Evolutionary conservation across 441 rosid genomes (phyloP).

Genomic region (Hura crepitans): DNA sequence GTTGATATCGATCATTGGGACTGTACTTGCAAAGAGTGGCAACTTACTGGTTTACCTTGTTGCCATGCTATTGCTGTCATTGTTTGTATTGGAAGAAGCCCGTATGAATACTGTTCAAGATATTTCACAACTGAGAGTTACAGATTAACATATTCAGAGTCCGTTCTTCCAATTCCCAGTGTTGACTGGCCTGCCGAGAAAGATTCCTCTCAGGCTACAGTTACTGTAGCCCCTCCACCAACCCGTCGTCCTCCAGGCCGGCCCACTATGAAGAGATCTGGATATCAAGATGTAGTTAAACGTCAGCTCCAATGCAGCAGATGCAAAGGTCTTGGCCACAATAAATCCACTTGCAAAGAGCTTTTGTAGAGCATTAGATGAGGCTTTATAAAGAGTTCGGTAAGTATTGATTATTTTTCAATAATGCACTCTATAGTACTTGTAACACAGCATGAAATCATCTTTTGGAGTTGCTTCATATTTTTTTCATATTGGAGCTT

Average conservation of each 20-base stretch:
- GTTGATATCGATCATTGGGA: conserved; percentile 70
- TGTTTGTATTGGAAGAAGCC: conserved; percentile 43
- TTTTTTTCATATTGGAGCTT: neutral
- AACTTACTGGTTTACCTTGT: conserved; percentile 78
- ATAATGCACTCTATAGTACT: neutral
- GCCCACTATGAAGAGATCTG: conserved; percentile 64
- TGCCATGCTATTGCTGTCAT: conserved; percentile 71
- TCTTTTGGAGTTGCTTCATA: neutral
- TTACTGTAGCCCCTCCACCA: conserved; percentile 83
- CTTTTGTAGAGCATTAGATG: conserved; percentile 46
- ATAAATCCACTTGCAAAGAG: conserved; percentile 89
- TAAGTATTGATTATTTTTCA: conserved; percentile 23
- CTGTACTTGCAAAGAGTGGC: conserved; percentile 87
- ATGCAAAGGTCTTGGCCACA: conserved; percentile 93
- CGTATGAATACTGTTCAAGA: conserved; percentile 73
- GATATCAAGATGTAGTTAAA: conserved; percentile 58
- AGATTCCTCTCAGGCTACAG: conserved; percentile 46
- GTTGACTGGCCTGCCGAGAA: conserved; percentile 43
- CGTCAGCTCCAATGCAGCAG: conserved; percentile 89
- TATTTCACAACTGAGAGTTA: conserved; percentile 64
- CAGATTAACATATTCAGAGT: conserved; percentile 61
- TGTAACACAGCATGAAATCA: neutral
- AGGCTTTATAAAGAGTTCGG: conserved; percentile 37
- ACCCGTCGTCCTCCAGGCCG: conserved; percentile 83
- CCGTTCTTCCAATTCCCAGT: conserved; percentile 56